phyloP scores from a whole-genome alignment of 495 filamentous ascomycete species.

The Neurospora sp. region DNA sequence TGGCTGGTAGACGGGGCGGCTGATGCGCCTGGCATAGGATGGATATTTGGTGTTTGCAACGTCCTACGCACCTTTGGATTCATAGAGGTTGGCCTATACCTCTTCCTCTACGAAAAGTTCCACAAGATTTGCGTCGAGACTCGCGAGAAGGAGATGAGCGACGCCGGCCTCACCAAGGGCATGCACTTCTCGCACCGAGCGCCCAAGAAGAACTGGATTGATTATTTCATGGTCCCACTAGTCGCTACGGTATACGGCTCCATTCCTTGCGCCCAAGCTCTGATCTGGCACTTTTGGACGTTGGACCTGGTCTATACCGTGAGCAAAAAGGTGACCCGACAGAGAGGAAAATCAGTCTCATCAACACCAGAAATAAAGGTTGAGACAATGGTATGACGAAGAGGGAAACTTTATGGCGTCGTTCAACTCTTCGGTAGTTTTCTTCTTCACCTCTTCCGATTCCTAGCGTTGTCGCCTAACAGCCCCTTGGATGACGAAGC shows the following conservation, averaged over 20 bases:
- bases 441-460: slow-evolving; percentile 3
- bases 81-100: slow-evolving; percentile 46
- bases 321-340: slow-evolving; percentile 49
- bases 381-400: slow-evolving; percentile 29
- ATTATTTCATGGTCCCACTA: slow-evolving; percentile 48
- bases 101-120: slow-evolving; percentile 52
- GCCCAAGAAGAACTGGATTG: slow-evolving; percentile 41
- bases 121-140: slow-evolving; percentile 44
- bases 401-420: background rate
- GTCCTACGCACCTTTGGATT: slow-evolving; percentile 48
- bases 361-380: slow-evolving; percentile 12
- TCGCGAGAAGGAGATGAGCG: slow-evolving; percentile 53
- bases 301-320: slow-evolving; percentile 54
- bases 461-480: slow-evolving; percentile 3
- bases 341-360: slow-evolving; percentile 30
- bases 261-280: slow-evolving; percentile 51
- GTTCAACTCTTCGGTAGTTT: background rate
- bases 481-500: background rate
- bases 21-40: slow-evolving; percentile 39
- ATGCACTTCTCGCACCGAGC: slow-evolving; percentile 47
- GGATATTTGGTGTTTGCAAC: slow-evolving; percentile 46
- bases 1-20: slow-evolving; percentile 33
- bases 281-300: slow-evolving; percentile 57
- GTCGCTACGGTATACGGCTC: slow-evolving; percentile 53
- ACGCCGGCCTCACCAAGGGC: slow-evolving; percentile 45